Base-by-base conservation (phyloP, 768 basidiomycete species). In the Russula ochroleuca region DNA sequence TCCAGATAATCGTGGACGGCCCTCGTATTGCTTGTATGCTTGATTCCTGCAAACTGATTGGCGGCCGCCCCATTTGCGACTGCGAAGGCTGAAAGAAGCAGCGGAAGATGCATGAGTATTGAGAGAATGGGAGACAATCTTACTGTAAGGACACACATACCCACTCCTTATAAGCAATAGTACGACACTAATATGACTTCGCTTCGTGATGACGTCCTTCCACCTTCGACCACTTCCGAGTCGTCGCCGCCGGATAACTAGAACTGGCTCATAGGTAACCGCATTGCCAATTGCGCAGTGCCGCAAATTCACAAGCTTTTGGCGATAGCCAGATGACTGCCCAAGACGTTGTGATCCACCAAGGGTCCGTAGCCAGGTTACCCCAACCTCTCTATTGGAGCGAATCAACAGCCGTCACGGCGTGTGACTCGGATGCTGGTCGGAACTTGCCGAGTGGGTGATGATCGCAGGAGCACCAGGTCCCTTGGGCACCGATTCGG, bases 1-100 rank as follows among this genome's bases (percentile, higher is more conserved):
- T 56, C 47, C 10, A 62, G 37, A 38, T 49, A 56, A 40, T 33
- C 28, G 33, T 14, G 45, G 23, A 49, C 61, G 17, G 53, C 47
- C 21, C 14, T 48, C 4, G 53, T 31, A 40, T 56, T n/a, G 9
- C 6, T 49, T 33, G 61, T 62, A 14, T 15, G 37, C 25, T 62
- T 49, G 3, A 62, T 31, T 3, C 19, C 23, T 1, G 61, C 7
- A 28, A n/a, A 49, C 11, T 14, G 45, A 35, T 13, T 11, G 7
- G 51, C 51, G 11, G 10, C 35, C 31, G 45, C 45, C 3, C 13
- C 33, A 25, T n/a, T 43, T 3, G 43, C 6, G 33, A 28, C 33
- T 10, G 35, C 19, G 33, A 55, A 4, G 52, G 13, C 14, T 1
- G 54, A 48, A 15, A 54, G 41, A 25, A 45, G 25, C 8, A 47